These are phyloP conservation scores for Arthrobotrys conoides DNA, from an alignment of 2,329 filamentous ascomycete genomes.

Conservation along the genomic window DNA sequence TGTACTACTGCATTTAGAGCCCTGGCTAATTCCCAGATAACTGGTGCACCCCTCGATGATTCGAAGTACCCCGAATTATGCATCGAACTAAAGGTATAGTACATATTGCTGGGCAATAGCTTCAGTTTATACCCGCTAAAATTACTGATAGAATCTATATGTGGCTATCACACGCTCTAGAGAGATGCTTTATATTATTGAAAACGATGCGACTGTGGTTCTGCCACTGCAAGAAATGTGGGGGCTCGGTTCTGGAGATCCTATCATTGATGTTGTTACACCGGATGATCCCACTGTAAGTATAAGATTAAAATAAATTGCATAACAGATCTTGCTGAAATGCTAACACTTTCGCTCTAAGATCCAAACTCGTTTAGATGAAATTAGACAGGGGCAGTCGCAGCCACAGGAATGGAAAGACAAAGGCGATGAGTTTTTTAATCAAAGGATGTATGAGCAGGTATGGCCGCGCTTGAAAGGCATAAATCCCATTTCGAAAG, in stretches of 20 bases:
- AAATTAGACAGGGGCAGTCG: conserved; percentile 20
- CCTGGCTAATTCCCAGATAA: conserved; percentile 30
- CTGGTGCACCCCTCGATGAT: conserved; percentile 8
- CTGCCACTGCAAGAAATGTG: conserved; percentile 35
- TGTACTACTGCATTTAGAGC: conserved; percentile 31
- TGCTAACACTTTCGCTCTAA: not conserved
- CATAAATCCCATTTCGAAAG: not conserved
- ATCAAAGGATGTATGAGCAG: conserved; percentile 35
- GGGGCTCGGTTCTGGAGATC: not conserved
- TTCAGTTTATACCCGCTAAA: too few relatives aligned
- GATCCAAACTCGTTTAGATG: conserved; percentile 23
- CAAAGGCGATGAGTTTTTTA: conserved; percentile 31
- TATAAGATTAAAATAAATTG: not conserved
- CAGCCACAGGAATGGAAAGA: conserved; percentile 18
- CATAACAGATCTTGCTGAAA: not conserved
- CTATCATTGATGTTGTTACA: conserved; percentile 12
- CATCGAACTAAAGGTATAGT: conserved; percentile 26
- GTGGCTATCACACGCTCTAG: conserved; percentile 36
- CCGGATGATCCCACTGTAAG: conserved; percentile 27
- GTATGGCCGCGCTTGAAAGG: not conserved
- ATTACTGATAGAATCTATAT: conserved; percentile 31
- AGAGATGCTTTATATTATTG: conserved; percentile 33
- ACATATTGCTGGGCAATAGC: too few relatives aligned
- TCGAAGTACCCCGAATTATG: conserved; percentile 31
- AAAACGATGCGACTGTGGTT: not conserved